Evolutionary conservation across 805 yeast species (phyloP), one percentile per base, ranked within the genome.

Genomic region (Wickerhamiella bombiphila): DNA sequence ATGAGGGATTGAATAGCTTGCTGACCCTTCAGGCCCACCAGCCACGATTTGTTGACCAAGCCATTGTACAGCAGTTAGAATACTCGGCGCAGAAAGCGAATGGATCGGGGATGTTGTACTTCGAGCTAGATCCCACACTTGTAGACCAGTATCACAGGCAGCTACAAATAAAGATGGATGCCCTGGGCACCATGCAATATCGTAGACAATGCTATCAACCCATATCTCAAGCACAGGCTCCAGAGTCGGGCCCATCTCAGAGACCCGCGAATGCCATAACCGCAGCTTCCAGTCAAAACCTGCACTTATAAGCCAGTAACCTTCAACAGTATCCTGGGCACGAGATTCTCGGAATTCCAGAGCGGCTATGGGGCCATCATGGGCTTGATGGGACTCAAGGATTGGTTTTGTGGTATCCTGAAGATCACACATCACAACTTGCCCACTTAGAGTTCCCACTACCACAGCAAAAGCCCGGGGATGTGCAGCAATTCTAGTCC

Each of bases 261-360:
- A 6, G 13, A 13, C 5, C 34, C 35, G 47, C 11, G 28, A 39
- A n/a, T n/a, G 21, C 49, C 49, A 45, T 16, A 41, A 14, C 14
- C 36, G 25, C 26, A 44, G 14, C 7, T 30, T 15, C 48, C 46
- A 45, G 35, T 45, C 49, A 17, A 39, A 34, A 3, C 42, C 49
- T n/a, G 39, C 40, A 25, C 47, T 44, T 5, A 37, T 17, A 22
- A 45, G 36, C 33, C 33, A 30, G 15, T 17, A 28, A 5, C 22
- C 33, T 17, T 30, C 33, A 17, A n/a, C 16, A 8, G 33, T 16
- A 19, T 16, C 33, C 16, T 13, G 18, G 15, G 30, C 7, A 6
- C 33, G 18, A 16, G 20, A 22, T 6, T 14, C 22, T n/a, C 11
- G 20, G 33, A 16, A 16, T 19, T 22, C 6, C 33, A 30, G 7